Base-by-base conservation (phyloP, 139 green algal species). In the Picochlorum sp. region DNA sequence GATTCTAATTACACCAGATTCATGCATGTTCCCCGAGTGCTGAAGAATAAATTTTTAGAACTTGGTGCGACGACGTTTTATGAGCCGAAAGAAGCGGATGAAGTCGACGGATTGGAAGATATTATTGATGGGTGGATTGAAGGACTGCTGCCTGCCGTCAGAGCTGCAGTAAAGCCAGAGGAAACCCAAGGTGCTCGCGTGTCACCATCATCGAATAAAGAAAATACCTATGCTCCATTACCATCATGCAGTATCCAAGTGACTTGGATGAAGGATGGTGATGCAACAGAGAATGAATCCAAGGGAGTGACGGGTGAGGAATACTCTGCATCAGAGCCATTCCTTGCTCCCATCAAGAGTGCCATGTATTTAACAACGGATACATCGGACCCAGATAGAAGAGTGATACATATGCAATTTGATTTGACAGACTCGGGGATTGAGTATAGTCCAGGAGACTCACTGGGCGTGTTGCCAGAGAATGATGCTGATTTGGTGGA, bases 1-100 rank as follows among this genome's bases (percentile, higher is more conserved):
- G 92, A 98, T 81, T 92, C 83, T 60, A 98, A 98, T 76, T 98
- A 98, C 76, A 97, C 92, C 10, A 78, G 80, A 45, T 98, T 89
- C 81, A 95, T 95, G 85, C 47, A 67, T 5, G 83, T 97, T 20
- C 79, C 91, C 0, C 79, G 91, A 2, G 58, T 69, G 4, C 78
- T 96, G 20, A 74, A 77, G 10, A 75, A 41, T 44, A 73, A 69
- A 4, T 75, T 98, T 28, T 44, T 68, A 24, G 87, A 95, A 26
- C 61, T 96, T 50, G 92, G 92, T 10, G 92, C 85, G 0, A 61
- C 57, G 18, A 60, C 56, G 16, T 96, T 97, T 73, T 90, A 89
- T 61, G 51, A 62, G 1, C 69, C 50, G 30, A 71, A 38, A 16
- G 92, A 97, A 69, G 89, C 86, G 18, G 91, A 97, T 69, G 91